Conservation (phyloP, 2,329 filamentous ascomycete species). For the Xylaria sp. region DNA sequence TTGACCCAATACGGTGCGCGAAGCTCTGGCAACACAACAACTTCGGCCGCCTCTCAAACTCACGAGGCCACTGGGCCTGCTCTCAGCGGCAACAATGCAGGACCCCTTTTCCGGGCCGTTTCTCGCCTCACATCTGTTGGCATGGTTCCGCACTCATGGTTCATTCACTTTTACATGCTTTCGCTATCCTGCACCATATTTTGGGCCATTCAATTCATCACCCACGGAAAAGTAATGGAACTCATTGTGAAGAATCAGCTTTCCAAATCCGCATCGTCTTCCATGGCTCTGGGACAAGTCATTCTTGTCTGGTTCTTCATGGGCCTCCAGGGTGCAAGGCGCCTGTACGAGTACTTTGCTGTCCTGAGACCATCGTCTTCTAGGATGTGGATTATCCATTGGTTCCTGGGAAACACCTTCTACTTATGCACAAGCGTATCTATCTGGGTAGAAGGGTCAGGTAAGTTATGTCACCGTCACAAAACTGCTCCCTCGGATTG, state of each 20-base stretch:
- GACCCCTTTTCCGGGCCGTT: constrained; percentile 48
- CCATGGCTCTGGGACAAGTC: constrained; percentile 72
- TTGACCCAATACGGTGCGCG: constrained; percentile 65
- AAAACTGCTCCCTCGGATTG: constrained; percentile 24
- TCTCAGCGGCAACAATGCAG: constrained; percentile 23
- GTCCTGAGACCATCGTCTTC: constrained; percentile 76
- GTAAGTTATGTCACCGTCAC: constrained; percentile 59
- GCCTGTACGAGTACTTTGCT: constrained; percentile 78
- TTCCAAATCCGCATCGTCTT: constrained; percentile 47
- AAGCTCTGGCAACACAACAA: constrained; percentile 37
- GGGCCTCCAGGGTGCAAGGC: constrained; percentile 77
- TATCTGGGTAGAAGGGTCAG: constrained; percentile 84
- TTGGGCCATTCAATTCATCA: constrained; percentile 75
- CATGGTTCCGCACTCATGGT: constrained; percentile 88
- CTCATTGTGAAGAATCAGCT: constrained; percentile 57
- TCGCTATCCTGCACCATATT: constrained; percentile 77
- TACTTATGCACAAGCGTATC: constrained; percentile 79
- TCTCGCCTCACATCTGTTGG: constrained; percentile 53
- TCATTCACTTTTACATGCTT: constrained; percentile 84
- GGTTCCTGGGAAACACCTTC: constrained; percentile 80
- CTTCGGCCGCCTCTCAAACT: constrained; percentile 8
- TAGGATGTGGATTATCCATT: constrained; percentile 88
- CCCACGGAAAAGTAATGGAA: constrained; percentile 64
- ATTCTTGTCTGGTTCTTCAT: constrained; percentile 77
- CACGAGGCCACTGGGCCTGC: neutral